Evolutionary conservation across 2,329 filamentous ascomycete species (phyloP).

Genomic region (Diaporthe amygdali): DNA sequence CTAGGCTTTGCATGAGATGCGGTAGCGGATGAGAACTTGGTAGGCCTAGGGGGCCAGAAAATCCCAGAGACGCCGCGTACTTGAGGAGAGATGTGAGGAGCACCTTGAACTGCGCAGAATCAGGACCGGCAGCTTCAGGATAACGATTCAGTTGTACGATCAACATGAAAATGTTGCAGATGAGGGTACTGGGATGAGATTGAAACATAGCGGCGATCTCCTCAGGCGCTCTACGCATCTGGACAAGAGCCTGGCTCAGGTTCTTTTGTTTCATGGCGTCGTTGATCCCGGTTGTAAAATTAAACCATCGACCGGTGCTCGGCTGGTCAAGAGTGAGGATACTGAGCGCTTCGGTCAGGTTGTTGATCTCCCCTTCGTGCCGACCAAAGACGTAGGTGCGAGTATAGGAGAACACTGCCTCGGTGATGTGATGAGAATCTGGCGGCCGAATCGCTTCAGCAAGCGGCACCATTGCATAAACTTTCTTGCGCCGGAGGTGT

Average conservation of each 20-base stretch:
- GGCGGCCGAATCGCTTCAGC: background rate
- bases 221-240: background rate
- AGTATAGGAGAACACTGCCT: conserved; percentile 10
- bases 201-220: conserved; percentile 11
- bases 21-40: background rate
- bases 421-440: background rate
- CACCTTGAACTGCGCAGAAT: background rate
- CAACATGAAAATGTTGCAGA: conserved; percentile 11
- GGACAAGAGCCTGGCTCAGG: background rate
- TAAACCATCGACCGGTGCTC: conserved; percentile 1
- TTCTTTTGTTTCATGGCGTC: background rate
- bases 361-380: background rate
- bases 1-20: conserved; percentile 6
- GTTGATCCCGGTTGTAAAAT: background rate
- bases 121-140: background rate
- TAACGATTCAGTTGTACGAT: background rate
- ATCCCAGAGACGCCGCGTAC: background rate
- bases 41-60: background rate
- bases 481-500: conserved; percentile 6
- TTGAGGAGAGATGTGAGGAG: conserved; percentile 9
- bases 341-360: background rate
- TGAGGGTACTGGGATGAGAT: background rate
- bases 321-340: background rate
- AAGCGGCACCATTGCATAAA: background rate
- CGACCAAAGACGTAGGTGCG: conserved; percentile 5